Evolutionary conservation across 2,329 filamentous ascomycete species (phyloP).

Genomic region (Mycosphaerella sp.): DNA sequence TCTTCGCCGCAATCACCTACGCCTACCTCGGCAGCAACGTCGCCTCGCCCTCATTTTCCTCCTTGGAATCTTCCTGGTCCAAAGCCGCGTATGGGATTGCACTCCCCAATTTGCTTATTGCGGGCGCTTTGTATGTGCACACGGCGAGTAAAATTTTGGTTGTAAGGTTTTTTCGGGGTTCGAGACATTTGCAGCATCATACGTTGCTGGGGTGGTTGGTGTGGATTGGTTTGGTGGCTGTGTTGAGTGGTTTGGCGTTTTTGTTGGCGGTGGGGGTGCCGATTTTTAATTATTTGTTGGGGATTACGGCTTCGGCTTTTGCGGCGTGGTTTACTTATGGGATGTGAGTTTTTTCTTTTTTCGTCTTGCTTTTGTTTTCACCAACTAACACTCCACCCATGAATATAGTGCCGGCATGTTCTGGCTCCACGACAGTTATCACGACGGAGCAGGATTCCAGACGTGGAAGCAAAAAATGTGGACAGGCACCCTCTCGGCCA

Average conservation of each 20-base stretch:
- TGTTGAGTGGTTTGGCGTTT: constrained; percentile 43
- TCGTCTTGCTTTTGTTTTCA: too few species aligned
- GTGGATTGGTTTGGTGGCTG: constrained; percentile 43
- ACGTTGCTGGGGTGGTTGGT: constrained; percentile 43
- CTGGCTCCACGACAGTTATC: constrained; percentile 46
- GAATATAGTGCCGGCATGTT: constrained; percentile 36
- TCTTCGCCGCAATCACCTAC: constrained; percentile 49
- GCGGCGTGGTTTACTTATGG: constrained; percentile 51
- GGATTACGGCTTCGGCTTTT: constrained; percentile 46
- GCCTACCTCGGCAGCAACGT: constrained; percentile 45
- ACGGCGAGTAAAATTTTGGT: constrained; percentile 49
- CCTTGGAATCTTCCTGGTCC: constrained; percentile 40
- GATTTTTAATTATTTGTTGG: constrained; percentile 49
- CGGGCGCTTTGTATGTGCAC: constrained; percentile 46
- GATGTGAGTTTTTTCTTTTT: constrained; percentile 10
- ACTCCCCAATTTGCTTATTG: constrained; percentile 47
- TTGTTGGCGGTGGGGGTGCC: constrained; percentile 45
- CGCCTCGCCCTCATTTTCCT: constrained; percentile 43
- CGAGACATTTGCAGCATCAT: constrained; percentile 44
- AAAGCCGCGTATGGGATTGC: constrained; percentile 48
- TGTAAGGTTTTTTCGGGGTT: constrained; percentile 44
- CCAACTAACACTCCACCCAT: neutral
- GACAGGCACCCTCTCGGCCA: constrained; percentile 22
- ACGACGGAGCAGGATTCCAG: constrained; percentile 35
- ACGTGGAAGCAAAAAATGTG: constrained; percentile 5